These are phyloP conservation scores for Recurvomyces mirabilis DNA, from an alignment of 495 filamentous ascomycete genomes.

Conservation along the genomic window DNA sequence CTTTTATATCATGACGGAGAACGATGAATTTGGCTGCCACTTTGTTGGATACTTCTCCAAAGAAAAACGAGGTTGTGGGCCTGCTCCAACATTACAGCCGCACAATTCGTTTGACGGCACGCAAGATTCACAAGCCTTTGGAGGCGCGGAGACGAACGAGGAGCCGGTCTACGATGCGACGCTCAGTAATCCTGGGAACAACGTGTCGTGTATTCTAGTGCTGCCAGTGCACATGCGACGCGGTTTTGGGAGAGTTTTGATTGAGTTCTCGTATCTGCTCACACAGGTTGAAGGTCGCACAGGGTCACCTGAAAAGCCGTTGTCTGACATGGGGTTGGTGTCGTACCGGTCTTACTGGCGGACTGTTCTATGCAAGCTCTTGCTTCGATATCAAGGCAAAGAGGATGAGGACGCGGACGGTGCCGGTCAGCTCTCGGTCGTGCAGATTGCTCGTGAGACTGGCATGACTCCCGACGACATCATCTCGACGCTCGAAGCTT, in stretches of 20 bases:
- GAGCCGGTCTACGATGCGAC: conserved; percentile 5
- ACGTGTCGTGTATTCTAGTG: conserved; percentile 93
- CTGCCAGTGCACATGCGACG: conserved; percentile 93
- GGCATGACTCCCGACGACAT: conserved; percentile 96
- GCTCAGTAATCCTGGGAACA: conserved; percentile 43
- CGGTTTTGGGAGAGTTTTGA: conserved; percentile 90
- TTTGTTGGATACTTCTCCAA: conserved; percentile 99
- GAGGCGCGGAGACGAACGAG: conserved; percentile 5
- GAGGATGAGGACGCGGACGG: not conserved
- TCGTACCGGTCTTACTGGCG: conserved; percentile 98
- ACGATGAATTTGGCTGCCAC: conserved; percentile 84
- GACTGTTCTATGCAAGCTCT: conserved; percentile 70
- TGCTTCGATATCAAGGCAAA: conserved; percentile 31
- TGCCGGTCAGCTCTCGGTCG: conserved; percentile 55
- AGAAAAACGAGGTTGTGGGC: conserved; percentile 58
- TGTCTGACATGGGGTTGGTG: conserved; percentile 94
- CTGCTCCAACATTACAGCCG: conserved; percentile 1
- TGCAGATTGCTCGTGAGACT: conserved; percentile 75
- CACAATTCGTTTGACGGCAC: conserved; percentile 5
- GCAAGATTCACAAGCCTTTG: conserved; percentile 54
- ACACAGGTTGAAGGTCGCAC: conserved; percentile 89
- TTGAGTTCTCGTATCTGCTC: conserved; percentile 95
- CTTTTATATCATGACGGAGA: conserved; percentile 97
- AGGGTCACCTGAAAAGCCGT: conserved; percentile 91
- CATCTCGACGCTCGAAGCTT: conserved; percentile 77